Base-by-base conservation (phyloP, 345 rosid genomes). In the Tarenaya hassleriana region DNA sequence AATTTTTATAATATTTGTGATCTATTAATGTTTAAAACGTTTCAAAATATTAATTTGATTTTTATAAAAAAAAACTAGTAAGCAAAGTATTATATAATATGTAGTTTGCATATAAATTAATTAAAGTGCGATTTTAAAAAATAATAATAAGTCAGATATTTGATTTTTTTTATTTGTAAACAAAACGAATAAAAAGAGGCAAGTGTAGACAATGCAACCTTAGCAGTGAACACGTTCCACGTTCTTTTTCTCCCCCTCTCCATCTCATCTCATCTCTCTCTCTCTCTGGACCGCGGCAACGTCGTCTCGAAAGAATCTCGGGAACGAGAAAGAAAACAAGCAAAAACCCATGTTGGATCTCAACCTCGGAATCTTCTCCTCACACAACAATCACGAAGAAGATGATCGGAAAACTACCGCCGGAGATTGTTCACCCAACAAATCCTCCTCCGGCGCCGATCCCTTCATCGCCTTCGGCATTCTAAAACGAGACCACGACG, bases 141-240 rank as follows among this genome's bases (percentile, higher is more conserved):
- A 41, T n/a, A 0, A 17, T 1, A 21, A 1, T 2, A 8, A 16
- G 4, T 6, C 9, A 33, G 10, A 33, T 7, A 33, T 33, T 11
- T 7, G 10, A 33, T 7, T 11, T 7, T 7, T 33, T 11, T 33
- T 7, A 33, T 33, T n/a, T n/a, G n/a, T 24, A 35, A 35, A 35
- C 9, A 35, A 35, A 35, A 35, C 9, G 13, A 35, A 7, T 3
- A 55, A 16, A 61, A 59, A 67, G 58, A 47, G 67, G 72, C 75
- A 79, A 69, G 72, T 75, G 75, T 62, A 46, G 42, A 55, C 55
- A 66, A 63, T 43, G 56, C 47, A 38, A 16, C 62, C 57, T 70
- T 62, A 62, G 66, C 61, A 41, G 61, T 61, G 71, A 55, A 70
- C 84, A 61, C 69, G 75, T 73, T 67, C 60, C 71, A 52, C 55